phyloP scores from a whole-genome alignment of 116 monocot genomes.

The Phalaenopsis hybrid region DNA sequence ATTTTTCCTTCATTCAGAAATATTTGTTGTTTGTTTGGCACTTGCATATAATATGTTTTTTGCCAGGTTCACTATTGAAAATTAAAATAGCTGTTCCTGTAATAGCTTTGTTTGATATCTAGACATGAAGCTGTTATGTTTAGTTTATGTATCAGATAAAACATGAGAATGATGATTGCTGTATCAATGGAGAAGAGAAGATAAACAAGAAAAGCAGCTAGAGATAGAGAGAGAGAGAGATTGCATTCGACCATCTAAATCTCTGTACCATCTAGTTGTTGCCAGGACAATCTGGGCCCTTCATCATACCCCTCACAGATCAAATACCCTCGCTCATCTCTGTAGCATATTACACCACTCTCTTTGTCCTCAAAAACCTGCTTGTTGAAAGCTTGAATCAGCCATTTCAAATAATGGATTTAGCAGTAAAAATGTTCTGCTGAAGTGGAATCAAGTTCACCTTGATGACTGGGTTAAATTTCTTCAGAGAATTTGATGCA shows the following conservation, averaged over 20 bases:
- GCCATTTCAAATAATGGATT: neutral
- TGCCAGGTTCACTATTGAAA: no score
- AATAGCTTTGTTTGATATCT: no score
- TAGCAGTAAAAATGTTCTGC: neutral
- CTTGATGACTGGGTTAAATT: conserved; percentile 5
- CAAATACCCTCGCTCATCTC: conserved; percentile 33
- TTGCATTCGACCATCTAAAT: neutral
- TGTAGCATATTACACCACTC: conserved; percentile 36
- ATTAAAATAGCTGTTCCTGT: no score
- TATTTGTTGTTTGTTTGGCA: no score
- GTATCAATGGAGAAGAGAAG: neutral
- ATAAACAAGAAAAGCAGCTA: neutral
- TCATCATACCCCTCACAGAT: conserved; percentile 68
- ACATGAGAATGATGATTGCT: neutral
- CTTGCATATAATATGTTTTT: no score
- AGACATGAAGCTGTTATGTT: no score
- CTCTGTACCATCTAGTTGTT: neutral
- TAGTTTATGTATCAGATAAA: no score
- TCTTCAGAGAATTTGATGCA: conserved; percentile 1
- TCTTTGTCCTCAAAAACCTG: conserved; percentile 42
- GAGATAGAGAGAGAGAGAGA: neutral
- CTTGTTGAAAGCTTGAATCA: neutral
- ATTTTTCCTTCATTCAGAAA: no score
- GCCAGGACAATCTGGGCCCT: conserved; percentile 27
- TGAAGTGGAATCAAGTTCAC: neutral